phyloP scores from a whole-genome alignment of 192 early-diverging fungal species.

The Umbelopsis sp. region DNA sequence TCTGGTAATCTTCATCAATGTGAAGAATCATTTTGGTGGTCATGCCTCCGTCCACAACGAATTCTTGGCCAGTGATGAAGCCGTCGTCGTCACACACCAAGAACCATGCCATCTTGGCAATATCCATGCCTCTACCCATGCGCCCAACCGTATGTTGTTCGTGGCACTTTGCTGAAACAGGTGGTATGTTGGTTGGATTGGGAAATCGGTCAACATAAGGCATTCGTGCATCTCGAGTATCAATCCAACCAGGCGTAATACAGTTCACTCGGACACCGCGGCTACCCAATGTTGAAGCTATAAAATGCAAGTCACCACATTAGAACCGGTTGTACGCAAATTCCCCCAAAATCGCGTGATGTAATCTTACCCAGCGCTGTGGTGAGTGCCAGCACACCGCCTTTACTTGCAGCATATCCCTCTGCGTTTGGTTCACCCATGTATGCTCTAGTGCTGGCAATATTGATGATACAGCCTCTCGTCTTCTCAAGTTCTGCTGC shows the following conservation, averaged over 20 bases:
- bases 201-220: not conserved
- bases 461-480: conserved; percentile 4
- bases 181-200: not conserved
- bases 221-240: conserved; percentile 6
- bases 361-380: not conserved
- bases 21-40: not conserved
- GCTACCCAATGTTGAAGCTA: conserved; percentile 1
- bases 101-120: conserved; percentile 7
- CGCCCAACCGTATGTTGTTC: conserved; percentile 1
- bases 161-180: not conserved
- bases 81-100: conserved; percentile 4
- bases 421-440: conserved; percentile 1
- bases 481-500: conserved; percentile 5
- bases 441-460: not conserved
- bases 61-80: conserved; percentile 5
- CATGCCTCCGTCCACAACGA: conserved; percentile 1
- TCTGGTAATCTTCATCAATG: not conserved
- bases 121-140: conserved; percentile 5
- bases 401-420: conserved; percentile 8
- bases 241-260: not conserved
- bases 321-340: not conserved
- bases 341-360: not conserved
- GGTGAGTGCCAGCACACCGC: not conserved
- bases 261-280: not conserved
- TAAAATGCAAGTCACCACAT: too few relatives aligned